Percentiles rank a stretch among this genome's conserved stretches.
These are phyloP conservation scores for Ustilago nuda DNA, from an alignment of 1,284 basidiomycete genomes.

Conservation along the genomic window DNA sequence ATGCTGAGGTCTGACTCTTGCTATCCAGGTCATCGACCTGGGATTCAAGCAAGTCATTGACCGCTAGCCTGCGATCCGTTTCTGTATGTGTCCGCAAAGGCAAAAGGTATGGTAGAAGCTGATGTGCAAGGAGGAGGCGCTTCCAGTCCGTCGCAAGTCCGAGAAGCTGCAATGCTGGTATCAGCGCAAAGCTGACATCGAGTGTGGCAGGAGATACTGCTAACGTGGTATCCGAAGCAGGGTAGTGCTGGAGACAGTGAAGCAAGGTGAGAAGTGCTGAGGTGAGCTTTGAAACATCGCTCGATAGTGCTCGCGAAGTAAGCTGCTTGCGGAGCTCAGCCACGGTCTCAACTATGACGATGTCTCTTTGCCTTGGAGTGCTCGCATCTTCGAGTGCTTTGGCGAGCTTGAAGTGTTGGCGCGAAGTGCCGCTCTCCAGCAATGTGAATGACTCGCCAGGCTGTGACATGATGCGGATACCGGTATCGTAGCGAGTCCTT, in stretches of 20 bases:
- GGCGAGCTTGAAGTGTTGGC: conserved; percentile 51
- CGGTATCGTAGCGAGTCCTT: neutral
- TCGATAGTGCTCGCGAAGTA: conserved; percentile 12
- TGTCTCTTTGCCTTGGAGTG: conserved; percentile 14
- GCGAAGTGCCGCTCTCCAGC: conserved; percentile 51
- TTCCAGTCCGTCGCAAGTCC: conserved; percentile 37
- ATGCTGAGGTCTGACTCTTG: conserved; percentile 6
- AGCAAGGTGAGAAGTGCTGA: conserved; percentile 38
- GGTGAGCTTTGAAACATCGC: conserved; percentile 23
- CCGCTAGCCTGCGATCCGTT: neutral
- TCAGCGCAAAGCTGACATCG: conserved; percentile 44
- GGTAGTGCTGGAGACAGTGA: conserved; percentile 40
- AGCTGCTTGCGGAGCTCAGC: conserved; percentile 21
- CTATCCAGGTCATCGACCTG: neutral
- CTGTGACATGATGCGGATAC: conserved; percentile 17
- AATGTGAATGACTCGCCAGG: conserved; percentile 36
- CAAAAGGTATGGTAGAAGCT: conserved; percentile 30
- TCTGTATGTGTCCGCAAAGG: neutral
- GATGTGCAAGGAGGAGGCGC: conserved; percentile 35
- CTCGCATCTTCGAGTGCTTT: conserved; percentile 41
- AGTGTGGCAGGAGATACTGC: neutral
- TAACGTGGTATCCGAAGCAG: conserved; percentile 10
- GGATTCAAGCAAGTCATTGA: neutral
- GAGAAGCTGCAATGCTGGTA: conserved; percentile 48
- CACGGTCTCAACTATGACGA: conserved; percentile 27